phyloP scores from a whole-genome alignment of 2,329 filamentous ascomycete genomes.

The Sordariomycetes sp. region DNA sequence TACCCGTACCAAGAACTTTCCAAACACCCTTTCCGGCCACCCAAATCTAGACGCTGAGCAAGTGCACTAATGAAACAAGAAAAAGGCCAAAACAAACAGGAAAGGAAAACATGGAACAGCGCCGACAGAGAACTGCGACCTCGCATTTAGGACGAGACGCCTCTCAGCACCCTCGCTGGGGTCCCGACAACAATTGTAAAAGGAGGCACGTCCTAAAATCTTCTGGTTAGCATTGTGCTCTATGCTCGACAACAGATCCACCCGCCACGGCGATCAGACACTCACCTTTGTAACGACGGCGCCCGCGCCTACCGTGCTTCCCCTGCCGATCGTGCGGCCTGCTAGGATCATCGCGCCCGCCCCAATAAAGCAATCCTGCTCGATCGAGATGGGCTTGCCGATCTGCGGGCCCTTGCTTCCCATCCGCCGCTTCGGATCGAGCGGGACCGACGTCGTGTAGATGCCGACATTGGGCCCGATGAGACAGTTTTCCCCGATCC shows the following conservation, averaged over 20 bases:
- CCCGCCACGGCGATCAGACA: conserved; percentile 2
- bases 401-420: conserved; percentile 63
- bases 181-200: conserved; percentile 63
- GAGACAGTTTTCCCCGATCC: conserved; percentile 66
- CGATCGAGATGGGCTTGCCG: conserved; percentile 65
- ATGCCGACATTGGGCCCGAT: conserved; percentile 82
- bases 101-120: neutral
- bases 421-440: conserved; percentile 62
- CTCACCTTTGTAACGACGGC: conserved; percentile 71
- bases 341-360: conserved; percentile 69
- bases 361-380: conserved; percentile 77
- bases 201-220: conserved; percentile 47
- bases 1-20: neutral
- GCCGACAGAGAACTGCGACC: neutral
- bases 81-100: neutral
- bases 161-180: conserved; percentile 47
- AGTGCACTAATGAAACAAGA: neutral
- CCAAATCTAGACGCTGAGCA: neutral
- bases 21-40: neutral
- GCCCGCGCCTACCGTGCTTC: conserved; percentile 70
- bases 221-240: neutral
- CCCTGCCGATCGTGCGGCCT: conserved; percentile 70
- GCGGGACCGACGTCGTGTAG: conserved; percentile 62
- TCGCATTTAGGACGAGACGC: conserved; percentile 8
- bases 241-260: neutral